Conservation (phyloP, 768 basidiomycete genomes). For the Chiua virens region DNA sequence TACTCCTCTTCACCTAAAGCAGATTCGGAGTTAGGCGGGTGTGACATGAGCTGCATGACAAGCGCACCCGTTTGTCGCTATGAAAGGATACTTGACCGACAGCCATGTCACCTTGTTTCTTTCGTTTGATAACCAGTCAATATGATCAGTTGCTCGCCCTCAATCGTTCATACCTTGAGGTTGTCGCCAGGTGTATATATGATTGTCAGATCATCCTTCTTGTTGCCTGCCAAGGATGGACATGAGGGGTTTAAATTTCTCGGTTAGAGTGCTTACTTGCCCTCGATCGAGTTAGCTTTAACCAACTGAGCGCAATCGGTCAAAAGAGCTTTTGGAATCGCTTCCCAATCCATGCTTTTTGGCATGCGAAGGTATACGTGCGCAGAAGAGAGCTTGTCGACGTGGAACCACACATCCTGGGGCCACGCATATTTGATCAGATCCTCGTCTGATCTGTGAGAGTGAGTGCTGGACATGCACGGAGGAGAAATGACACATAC, state of each 20-base stretch:
- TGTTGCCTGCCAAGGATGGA: slow-evolving; percentile 65
- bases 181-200: slow-evolving; percentile 95
- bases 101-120: slow-evolving; percentile 99
- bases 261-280: slow-evolving; percentile 27
- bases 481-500: slow-evolving; percentile 44
- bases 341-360: slow-evolving; percentile 80
- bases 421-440: slow-evolving; percentile 91
- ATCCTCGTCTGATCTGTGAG: slow-evolving; percentile 75
- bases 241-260: neutral
- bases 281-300: slow-evolving; percentile 97
- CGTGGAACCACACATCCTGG: slow-evolving; percentile 92
- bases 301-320: slow-evolving; percentile 92
- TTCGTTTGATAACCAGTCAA: slow-evolving; percentile 3
- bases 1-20: slow-evolving; percentile 79
- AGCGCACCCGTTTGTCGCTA: slow-evolving; percentile 74
- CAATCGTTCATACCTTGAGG: slow-evolving; percentile 63
- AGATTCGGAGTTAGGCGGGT: neutral
- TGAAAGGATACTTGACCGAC: slow-evolving; percentile 96
- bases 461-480: slow-evolving; percentile 13
- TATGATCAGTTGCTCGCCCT: neutral
- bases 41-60: neutral
- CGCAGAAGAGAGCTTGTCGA: slow-evolving; percentile 95
- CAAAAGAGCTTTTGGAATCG: slow-evolving; percentile 76
- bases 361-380: slow-evolving; percentile 96
- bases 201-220: slow-evolving; percentile 89